Conservation (phyloP, 2,329 filamentous ascomycete species). For the Alternaria panax region DNA sequence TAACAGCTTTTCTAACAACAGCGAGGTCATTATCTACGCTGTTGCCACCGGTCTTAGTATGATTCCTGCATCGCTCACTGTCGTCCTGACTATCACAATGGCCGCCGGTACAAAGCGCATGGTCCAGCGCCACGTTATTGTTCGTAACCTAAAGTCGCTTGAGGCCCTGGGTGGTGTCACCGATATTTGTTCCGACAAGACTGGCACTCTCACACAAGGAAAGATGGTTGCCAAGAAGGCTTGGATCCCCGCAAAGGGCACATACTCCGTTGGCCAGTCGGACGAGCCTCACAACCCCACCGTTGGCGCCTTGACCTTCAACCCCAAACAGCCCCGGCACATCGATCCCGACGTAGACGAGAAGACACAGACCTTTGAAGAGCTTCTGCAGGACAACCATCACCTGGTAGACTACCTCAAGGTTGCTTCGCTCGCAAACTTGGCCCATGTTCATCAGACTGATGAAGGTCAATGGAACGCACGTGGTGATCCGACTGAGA, state of each 20-base stretch:
- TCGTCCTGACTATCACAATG: constrained; percentile 50
- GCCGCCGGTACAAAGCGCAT: constrained; percentile 49
- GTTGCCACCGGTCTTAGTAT: constrained; percentile 48
- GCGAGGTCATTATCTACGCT: constrained; percentile 49
- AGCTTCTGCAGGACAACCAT: constrained; percentile 36
- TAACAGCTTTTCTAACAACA: constrained; percentile 48
- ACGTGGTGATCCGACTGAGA: constrained; percentile 63
- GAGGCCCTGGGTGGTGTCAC: constrained; percentile 50
- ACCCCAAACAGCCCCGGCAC: constrained; percentile 26
- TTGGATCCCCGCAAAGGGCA: constrained; percentile 45
- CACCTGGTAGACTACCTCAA: constrained; percentile 44
- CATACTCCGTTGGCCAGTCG: constrained; percentile 41
- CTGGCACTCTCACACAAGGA: constrained; percentile 45
- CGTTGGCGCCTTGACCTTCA: constrained; percentile 40
- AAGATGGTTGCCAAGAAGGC: constrained; percentile 46
- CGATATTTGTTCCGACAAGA: constrained; percentile 46
- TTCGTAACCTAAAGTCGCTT: constrained; percentile 46
- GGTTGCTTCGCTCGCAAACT: constrained; percentile 47
- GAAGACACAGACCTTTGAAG: constrained; percentile 28
- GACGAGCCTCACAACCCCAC: constrained; percentile 45
- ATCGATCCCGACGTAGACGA: constrained; percentile 43
- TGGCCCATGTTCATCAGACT: constrained; percentile 4
- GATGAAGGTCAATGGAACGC: constrained; percentile 35
- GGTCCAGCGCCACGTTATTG: constrained; percentile 46
- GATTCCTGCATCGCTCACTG: constrained; percentile 48